Evolutionary conservation across 257 asterid genomes (phyloP), one percentile per base, ranked within the genome.

Genomic region (Gardenia jasminoides): DNA sequence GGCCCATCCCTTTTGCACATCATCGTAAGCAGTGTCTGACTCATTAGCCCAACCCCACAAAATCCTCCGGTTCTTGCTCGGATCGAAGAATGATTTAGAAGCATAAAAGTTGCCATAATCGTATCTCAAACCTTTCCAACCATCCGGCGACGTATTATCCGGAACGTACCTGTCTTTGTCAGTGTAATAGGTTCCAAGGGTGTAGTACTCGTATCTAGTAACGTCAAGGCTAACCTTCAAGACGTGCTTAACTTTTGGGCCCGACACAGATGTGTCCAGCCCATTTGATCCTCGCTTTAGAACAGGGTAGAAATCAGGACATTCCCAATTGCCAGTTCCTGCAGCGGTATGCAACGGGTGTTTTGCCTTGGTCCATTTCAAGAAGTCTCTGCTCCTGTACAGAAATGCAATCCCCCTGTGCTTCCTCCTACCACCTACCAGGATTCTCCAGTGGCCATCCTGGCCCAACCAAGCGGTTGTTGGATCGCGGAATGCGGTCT

Each of bases 1-100:
- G 0, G 95, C 92, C 97, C 95, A 91, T 0, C 94, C 93, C 72
- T 91, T 93, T 31, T 47, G 9, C 30, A 78, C 70, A 80, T 93
- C 92, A 71, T 87, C 86, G 0, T 54, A 15, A 0, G 66, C 76
- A 12, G 87, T 16, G 75, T 88, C 93, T 0, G 97, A 91, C 74
- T 93, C 98, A 70, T 93, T 93, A 1, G 96, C 94, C 98, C 98
- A 93, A 67, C 87, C 91, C 94, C 92, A 89, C 80, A 93, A 36
- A 46, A 93, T 81, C 85, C 97, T 85, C 59, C 95, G 65, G 0
- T 86, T 86, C 81, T 80, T 87, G 39, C 74, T 78, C 2, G 91
- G 88, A 44, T 93, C 97, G 19, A 80, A 91, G 81, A 93, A 93
- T 0, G 93, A 79, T 59, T 93, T 93, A 3, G 98, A 91, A 0